A percentile compares a stretch with the other conserved stretches of the same genome.
These are phyloP conservation scores for Blastomyces emzantsi DNA, from an alignment of 2,329 filamentous ascomycete genomes.

Conservation along the genomic window DNA sequence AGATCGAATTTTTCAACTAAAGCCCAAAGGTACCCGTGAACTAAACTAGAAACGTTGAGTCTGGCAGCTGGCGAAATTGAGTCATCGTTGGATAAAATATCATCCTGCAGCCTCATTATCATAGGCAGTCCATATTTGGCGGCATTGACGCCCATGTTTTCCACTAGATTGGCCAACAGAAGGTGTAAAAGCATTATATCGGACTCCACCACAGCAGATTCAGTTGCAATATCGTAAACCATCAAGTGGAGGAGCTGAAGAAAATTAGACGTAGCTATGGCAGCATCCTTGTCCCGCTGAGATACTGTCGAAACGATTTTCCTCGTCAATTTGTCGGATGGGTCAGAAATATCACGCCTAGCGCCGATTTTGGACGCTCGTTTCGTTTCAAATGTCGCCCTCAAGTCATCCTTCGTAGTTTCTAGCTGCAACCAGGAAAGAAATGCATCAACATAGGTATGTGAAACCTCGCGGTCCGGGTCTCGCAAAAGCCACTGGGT, in stretches of 20 bases:
- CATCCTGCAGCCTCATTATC: slow-evolving; percentile 80
- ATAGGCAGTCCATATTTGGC: slow-evolving; percentile 72
- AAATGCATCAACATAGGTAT: slow-evolving; percentile 76
- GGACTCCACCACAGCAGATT: slow-evolving; percentile 60
- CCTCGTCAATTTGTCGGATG: slow-evolving; percentile 40
- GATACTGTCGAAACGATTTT: slow-evolving; percentile 62
- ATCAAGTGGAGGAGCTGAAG: slow-evolving; percentile 73
- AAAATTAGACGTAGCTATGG: slow-evolving; percentile 55
- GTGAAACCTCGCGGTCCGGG: slow-evolving; percentile 64
- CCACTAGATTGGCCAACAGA: slow-evolving; percentile 63
- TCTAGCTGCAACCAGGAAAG: slow-evolving; percentile 79
- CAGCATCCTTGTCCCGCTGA: slow-evolving; percentile 46
- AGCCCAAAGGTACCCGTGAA: slow-evolving; percentile 82
- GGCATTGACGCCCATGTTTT: slow-evolving; percentile 73
- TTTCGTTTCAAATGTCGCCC: slow-evolving; percentile 50
- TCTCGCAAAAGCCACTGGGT: slow-evolving; percentile 89
- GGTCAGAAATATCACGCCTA: slow-evolving; percentile 36
- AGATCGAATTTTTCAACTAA: slow-evolving; percentile 70
- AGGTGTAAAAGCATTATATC: slow-evolving; percentile 71
- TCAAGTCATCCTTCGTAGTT: slow-evolving; percentile 57
- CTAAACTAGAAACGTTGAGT: slow-evolving; percentile 70
- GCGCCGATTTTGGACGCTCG: slow-evolving; percentile 37
- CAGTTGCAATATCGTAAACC: slow-evolving; percentile 79
- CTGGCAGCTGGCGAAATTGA: slow-evolving; percentile 51
- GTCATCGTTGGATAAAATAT: slow-evolving; percentile 44